Evolutionary conservation across 176 grass and related monocot species (phyloP).

Genomic region (Panicum miliaceum): DNA sequence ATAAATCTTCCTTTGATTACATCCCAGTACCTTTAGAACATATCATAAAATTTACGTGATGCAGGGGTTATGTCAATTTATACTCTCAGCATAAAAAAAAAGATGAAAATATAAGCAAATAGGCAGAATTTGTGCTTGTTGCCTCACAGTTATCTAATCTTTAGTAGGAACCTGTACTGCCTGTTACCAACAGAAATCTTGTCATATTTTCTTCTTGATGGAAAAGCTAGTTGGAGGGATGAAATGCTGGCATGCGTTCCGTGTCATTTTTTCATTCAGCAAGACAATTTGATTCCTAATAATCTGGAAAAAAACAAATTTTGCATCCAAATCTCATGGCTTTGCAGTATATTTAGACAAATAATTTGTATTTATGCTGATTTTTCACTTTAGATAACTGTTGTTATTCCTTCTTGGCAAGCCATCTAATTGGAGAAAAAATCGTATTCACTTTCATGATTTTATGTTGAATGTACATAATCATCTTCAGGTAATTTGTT

Average conservation of each 20-base stretch:
- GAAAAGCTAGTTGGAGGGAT: neutral
- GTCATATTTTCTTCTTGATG: neutral
- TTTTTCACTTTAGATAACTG: neutral
- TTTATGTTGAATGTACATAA: constrained; percentile 98
- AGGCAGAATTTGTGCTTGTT: neutral
- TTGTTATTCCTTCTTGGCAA: constrained; percentile 51
- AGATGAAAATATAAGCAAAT: neutral
- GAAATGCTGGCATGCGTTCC: neutral
- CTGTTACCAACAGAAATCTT: constrained; percentile 14
- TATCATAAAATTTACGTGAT: neutral
- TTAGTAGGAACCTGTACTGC: neutral
- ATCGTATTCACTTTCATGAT: constrained; percentile 91
- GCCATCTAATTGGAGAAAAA: constrained; percentile 95
- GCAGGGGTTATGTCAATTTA: neutral
- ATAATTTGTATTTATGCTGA: too few relatives aligned
- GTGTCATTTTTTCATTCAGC: constrained; percentile 14
- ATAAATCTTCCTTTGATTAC: neutral
- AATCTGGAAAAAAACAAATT: neutral
- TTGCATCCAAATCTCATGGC: constrained; percentile 1
- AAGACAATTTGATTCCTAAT: neutral
- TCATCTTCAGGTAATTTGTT: constrained; percentile 71
- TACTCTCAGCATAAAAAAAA: constrained; percentile 3
- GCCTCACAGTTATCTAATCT: neutral
- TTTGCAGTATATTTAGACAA: neutral
- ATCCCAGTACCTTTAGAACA: neutral